Evolutionary conservation across 805 yeast genomes (phyloP).

Genomic region (Suhomyces xylopsoci): DNA sequence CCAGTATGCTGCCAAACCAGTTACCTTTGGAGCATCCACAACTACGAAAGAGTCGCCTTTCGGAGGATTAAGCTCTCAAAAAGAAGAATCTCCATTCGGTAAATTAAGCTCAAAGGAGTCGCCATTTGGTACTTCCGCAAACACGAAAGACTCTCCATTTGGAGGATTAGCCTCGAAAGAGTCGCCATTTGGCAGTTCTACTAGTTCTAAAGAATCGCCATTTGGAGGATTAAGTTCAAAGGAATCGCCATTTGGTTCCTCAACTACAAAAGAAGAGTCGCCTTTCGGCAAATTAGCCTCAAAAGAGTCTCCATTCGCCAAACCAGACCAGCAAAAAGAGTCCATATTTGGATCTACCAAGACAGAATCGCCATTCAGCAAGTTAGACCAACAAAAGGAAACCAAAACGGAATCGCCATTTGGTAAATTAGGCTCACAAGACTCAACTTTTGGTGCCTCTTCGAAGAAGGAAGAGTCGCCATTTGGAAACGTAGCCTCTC

Average conservation of each 20-base stretch:
- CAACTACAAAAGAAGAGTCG: neutral
- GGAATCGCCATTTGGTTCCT: slow-evolving; percentile 6
- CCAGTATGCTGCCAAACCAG: neutral
- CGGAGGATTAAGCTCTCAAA: slow-evolving; percentile 2
- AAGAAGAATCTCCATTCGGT: slow-evolving; percentile 6
- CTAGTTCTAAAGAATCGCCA: slow-evolving; percentile 1
- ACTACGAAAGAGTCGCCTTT: slow-evolving; percentile 4
- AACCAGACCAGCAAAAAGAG: too few species aligned
- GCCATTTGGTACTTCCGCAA: neutral
- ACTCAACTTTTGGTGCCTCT: slow-evolving; percentile 6
- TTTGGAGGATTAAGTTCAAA: slow-evolving; percentile 2
- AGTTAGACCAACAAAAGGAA: too few species aligned
- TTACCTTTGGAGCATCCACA: neutral
- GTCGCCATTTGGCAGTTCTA: neutral
- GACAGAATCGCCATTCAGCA: slow-evolving; percentile 9
- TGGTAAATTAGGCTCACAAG: neutral
- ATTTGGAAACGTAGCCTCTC: neutral
- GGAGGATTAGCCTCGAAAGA: slow-evolving; percentile 1
- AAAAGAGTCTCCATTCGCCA: slow-evolving; percentile 6
- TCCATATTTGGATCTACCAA: neutral
- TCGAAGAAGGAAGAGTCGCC: slow-evolving; percentile 5
- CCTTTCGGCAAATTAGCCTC: slow-evolving; percentile 1
- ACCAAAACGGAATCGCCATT: slow-evolving; percentile 6
- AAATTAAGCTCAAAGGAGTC: too few species aligned
- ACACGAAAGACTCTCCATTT: slow-evolving; percentile 7